Evolutionary conservation across 2,329 filamentous ascomycete genomes (phyloP), one percentile per base, ranked within the genome.

Genomic region (Botrytis galanthina): DNA sequence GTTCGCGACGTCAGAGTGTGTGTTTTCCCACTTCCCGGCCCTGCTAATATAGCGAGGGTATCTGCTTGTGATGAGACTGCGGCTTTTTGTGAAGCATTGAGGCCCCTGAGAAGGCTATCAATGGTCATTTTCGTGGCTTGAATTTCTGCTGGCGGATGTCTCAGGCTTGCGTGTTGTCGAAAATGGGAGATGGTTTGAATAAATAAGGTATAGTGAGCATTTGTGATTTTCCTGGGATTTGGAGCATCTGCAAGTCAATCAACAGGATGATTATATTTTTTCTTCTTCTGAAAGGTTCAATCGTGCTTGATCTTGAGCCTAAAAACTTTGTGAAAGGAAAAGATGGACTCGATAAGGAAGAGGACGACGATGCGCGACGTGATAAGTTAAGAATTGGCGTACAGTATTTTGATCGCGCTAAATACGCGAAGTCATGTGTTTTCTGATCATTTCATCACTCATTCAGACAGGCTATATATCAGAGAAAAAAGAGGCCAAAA

Each of bases 1-100:
- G 98, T 94, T 75, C 96, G 92, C 62, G 95, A 93, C 0, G 95
- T 97, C 71, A 99, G 86, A 0, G 96, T 98, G 82, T 98, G 97
- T 22, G 95, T 99, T 83, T 99, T 98, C 32, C 96, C 95, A 75
- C 89, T 91, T 29, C 90, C 90, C 4, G 89, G 90, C 0, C 90
- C 90, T 57, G 90, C 90, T 61, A 92, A 83, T 73, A 92, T 92
- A 67, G 90, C 90, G 29, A 92, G 76, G 61, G 82, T 80, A 57
- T 86, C 83, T 16, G 89, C 87, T 6, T 86, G 84, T 9, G 89
- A 91, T 12, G 89, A 88, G 39, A 93, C 91, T 2, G 91, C 91
- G 66, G 85, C 85, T 76, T 84, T 85, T 80, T 93, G 91, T 14
- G 89, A 89, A 63, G 83, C 81, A 82, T 93, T 93, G 73, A 93